Evolutionary conservation across 1,284 basidiomycete species (phyloP).

Genomic region (Papiliotrema laurentii): DNA sequence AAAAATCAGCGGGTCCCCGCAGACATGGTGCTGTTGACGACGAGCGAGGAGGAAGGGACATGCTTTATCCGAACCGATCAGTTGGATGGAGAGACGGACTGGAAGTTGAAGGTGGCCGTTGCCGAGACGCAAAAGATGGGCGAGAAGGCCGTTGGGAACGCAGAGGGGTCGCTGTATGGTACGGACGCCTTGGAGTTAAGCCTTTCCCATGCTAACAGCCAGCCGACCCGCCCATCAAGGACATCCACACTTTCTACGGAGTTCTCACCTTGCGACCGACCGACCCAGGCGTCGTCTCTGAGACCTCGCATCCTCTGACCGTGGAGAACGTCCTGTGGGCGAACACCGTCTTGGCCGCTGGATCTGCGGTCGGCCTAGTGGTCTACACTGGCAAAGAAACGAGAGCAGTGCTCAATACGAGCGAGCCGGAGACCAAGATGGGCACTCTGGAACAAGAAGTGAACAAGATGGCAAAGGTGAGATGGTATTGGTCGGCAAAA

Average conservation of each 20-base stretch:
- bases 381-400: conserved; percentile 94
- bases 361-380: conserved; percentile 86
- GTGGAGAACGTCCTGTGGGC: conserved; percentile 96
- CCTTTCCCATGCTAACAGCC: conserved; percentile 11
- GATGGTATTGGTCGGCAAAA: too few species aligned
- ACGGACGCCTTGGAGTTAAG: too few species aligned
- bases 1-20: conserved; percentile 98
- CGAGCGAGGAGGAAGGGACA: conserved; percentile 73
- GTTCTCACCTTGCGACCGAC: conserved; percentile 71
- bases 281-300: conserved; percentile 52
- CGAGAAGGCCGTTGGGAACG: conserved; percentile 62
- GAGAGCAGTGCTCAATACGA: conserved; percentile 98
- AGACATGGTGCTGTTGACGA: conserved; percentile 84
- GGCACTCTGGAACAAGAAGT: conserved; percentile 92
- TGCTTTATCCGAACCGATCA: conserved; percentile 98
- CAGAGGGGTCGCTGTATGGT: conserved; percentile 84
- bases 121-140: conserved; percentile 72
- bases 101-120: conserved; percentile 92
- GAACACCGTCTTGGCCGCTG: conserved; percentile 94
- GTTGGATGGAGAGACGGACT: conserved; percentile 97
- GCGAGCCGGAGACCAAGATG: conserved; percentile 91
- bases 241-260: conserved; percentile 93
- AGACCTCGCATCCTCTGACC: conserved; percentile 70
- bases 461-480: conserved; percentile 88
- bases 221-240: conserved; percentile 94